These are phyloP conservation scores for Pistacia integerrima DNA, from an alignment of 345 rosid species.

Conservation along the genomic window DNA sequence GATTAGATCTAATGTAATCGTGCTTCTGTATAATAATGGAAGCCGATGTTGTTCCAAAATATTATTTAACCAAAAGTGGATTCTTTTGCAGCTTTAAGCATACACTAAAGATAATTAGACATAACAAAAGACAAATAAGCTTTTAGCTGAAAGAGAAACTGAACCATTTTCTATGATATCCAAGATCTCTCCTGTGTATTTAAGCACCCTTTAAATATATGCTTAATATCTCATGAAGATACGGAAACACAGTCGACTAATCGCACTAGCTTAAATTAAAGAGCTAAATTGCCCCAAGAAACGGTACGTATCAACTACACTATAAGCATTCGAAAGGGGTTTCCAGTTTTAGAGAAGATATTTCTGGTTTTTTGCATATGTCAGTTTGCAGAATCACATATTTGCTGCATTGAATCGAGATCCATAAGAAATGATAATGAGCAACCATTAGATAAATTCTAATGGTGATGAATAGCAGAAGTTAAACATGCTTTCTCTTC, in stretches of 20 bases:
- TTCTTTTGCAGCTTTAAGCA: background rate
- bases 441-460: no score
- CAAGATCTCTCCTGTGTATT: background rate
- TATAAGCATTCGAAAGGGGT: background rate
- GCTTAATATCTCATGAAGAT: no score
- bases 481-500: conserved; percentile 1
- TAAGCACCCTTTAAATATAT: no score
- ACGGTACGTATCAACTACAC: conserved; percentile 1
- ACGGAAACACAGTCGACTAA: conserved; percentile 8
- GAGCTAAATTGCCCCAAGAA: background rate
- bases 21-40: background rate
- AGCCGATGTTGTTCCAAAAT: background rate
- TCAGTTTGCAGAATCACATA: background rate
- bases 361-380: background rate
- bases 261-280: background rate
- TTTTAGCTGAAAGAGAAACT: background rate
- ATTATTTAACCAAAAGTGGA: background rate
- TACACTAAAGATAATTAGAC: no score
- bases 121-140: no score
- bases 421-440: background rate
- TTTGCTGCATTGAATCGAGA: background rate
- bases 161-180: background rate
- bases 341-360: background rate
- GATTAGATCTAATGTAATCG: background rate
- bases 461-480: background rate